Base-by-base conservation (phyloP, 495 filamentous ascomycete genomes). In the Xeromyces bisporus region DNA sequence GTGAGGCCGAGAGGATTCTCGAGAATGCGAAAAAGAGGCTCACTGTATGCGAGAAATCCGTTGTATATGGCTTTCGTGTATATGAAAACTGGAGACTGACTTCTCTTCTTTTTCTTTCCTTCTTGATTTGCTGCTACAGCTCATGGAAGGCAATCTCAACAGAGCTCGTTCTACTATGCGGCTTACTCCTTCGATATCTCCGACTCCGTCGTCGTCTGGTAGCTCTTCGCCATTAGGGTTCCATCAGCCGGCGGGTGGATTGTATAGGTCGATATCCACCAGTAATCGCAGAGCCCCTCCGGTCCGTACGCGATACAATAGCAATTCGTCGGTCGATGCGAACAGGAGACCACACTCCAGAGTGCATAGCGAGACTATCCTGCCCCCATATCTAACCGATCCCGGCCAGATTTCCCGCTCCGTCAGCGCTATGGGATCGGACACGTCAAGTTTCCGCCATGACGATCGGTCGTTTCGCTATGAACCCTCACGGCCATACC, bases 11-110 rank as follows among this genome's bases (percentile, higher is more conserved):
- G 49, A 60, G 80, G 36, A 93, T 93, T 47, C 60, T 93, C 26
- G 80, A 82, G 21, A 91, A 91, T 55, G 85, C 85, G 17, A 93
- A 93, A 55, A 75, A 70, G 50, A 66, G 84, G 41, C 57, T 93
- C 25, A 83, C 79, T 52, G 85, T 93, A 64, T 52, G 80, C 33
- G 26, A 25, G 32, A 15, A 28, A 29, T 30, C 14, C 11, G n/a
- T n/a, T n/a, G n/a, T 32, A 24, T 18, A 20, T 13, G 10, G 9
- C 14, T 18, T 16, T 17, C 14, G 24, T 27, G 6, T 27, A 15
- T 6, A 27, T 5, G 11, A 27, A 11, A n/a, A 11, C 11, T 35
- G 15, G 6, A 6, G 6, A 31, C 20, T 34, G 12, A 35, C 15
- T 13, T 26, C 33, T 29, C 12, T n/a, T n/a, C n/a, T n/a, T n/a